phyloP scores from a whole-genome alignment of 768 basidiomycete species.

The Russula virescens region DNA sequence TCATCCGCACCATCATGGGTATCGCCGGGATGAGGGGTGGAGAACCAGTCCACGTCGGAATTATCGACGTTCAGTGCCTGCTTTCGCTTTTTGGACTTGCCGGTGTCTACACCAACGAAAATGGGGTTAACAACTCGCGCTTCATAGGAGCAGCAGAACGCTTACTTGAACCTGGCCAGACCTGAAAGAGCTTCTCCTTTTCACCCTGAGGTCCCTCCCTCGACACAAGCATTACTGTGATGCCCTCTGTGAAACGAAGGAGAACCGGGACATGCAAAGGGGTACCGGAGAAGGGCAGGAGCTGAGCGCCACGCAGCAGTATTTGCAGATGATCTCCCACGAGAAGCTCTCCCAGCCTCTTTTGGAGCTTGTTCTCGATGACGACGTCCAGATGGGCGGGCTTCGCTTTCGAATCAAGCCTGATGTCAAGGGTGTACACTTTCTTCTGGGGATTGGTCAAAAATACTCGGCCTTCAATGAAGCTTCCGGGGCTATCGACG shows the following conservation, averaged over 20 bases:
- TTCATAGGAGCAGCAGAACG: background rate
- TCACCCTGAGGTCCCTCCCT: slow-evolving; percentile 8
- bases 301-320: slow-evolving; percentile 1
- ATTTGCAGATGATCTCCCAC: slow-evolving; percentile 9
- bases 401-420: slow-evolving; percentile 1
- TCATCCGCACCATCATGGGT: background rate
- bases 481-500: slow-evolving; percentile 5
- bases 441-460: background rate
- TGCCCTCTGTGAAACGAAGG: slow-evolving; percentile 14
- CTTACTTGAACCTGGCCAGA: slow-evolving; percentile 9
- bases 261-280: background rate
- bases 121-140: background rate
- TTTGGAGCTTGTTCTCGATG: slow-evolving; percentile 11
- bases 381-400: background rate
- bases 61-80: background rate
- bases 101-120: slow-evolving; percentile 2
- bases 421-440: slow-evolving; percentile 12
- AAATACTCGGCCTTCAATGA: slow-evolving; percentile 9
- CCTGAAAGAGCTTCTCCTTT: background rate
- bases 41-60: slow-evolving; percentile 7
- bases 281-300: background rate
- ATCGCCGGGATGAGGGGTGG: slow-evolving; percentile 3
- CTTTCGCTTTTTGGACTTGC: slow-evolving; percentile 6
- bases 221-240: slow-evolving; percentile 9
- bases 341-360: slow-evolving; percentile 2